Conservation (phyloP, 2,329 filamentous ascomycete species). For the Scolecobasidium constrictum region DNA sequence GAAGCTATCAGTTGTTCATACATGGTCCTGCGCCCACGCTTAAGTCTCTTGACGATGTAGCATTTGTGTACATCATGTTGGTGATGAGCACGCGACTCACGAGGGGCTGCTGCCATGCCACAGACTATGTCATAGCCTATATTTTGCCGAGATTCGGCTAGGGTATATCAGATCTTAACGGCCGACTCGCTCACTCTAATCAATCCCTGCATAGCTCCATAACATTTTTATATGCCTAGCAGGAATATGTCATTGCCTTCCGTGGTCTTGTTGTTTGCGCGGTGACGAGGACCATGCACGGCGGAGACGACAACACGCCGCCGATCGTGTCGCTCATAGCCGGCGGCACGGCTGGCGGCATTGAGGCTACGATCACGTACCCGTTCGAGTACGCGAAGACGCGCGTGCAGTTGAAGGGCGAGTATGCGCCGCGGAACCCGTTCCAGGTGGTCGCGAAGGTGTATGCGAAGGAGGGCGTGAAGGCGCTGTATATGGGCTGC, state of each 20-base stretch:
- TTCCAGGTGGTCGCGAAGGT: slow-evolving; percentile 46
- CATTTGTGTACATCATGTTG: no score
- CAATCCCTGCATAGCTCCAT: no score
- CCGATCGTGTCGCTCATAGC: slow-evolving; percentile 26
- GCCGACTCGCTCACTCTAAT: not conserved
- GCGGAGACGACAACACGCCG: slow-evolving; percentile 23
- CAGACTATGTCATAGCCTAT: not conserved
- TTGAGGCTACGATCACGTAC: slow-evolving; percentile 36
- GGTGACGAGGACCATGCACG: not conserved
- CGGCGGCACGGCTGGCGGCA: slow-evolving; percentile 27
- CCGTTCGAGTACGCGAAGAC: slow-evolving; percentile 61
- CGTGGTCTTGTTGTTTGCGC: no score
- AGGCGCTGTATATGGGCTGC: slow-evolving; percentile 53
- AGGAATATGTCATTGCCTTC: no score
- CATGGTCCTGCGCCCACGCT: no score
- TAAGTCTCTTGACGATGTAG: no score
- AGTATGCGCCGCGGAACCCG: slow-evolving; percentile 40
- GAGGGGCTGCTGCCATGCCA: not conserved
- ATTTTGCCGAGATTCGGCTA: not conserved
- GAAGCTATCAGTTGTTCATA: no score
- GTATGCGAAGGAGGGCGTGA: slow-evolving; percentile 43
- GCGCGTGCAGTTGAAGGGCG: slow-evolving; percentile 43
- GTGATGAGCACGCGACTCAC: no score
- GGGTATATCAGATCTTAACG: not conserved
- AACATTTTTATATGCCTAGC: no score